Percentiles rank a stretch among this genome's conserved stretches.
These are phyloP conservation scores for Flammula alnicola DNA, from an alignment of 1,284 basidiomycete genomes.

Conservation along the genomic window DNA sequence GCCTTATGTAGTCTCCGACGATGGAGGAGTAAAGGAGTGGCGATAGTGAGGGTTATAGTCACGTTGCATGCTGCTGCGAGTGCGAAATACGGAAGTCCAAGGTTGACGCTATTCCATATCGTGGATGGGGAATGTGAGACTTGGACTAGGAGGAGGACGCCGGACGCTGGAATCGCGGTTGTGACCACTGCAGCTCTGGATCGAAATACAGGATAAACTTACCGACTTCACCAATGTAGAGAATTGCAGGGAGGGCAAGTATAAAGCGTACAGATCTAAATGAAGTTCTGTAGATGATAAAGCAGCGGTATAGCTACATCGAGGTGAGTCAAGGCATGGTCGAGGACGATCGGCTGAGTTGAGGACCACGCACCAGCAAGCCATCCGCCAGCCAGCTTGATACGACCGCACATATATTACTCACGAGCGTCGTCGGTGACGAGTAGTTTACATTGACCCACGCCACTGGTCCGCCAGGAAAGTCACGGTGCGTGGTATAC, in stretches of 20 bases:
- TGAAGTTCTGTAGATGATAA: constrained; percentile 11
- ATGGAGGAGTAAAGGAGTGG: constrained; percentile 12
- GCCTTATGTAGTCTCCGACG: constrained; percentile 6
- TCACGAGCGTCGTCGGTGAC: constrained; percentile 7
- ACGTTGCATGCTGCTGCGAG: constrained; percentile 11
- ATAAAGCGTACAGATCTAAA: constrained; percentile 4
- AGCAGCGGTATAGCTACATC: constrained; percentile 10
- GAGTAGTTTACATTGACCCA: constrained; percentile 14
- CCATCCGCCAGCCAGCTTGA: constrained; percentile 14
- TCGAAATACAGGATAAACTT: too few species aligned
- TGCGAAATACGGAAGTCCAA: constrained; percentile 9
- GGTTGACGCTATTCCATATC: constrained; percentile 13
- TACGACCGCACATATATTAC: constrained; percentile 12
- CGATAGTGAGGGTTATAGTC: constrained; percentile 11
- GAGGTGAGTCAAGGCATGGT: neutral
- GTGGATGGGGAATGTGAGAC: constrained; percentile 8
- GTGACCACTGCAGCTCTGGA: too few species aligned
- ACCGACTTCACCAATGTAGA: constrained; percentile 10
- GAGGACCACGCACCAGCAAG: constrained; percentile 9
- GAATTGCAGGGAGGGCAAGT: constrained; percentile 4
- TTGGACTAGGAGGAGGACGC: constrained; percentile 10
- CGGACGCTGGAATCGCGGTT: neutral
- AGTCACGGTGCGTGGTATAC: constrained; percentile 10
- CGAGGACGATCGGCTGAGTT: neutral
- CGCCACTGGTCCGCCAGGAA: constrained; percentile 9